Percentiles rank a stretch among this genome's conserved stretches.
phyloP scores from a whole-genome alignment of 768 basidiomycete species.

The Boletus coccyginus region DNA sequence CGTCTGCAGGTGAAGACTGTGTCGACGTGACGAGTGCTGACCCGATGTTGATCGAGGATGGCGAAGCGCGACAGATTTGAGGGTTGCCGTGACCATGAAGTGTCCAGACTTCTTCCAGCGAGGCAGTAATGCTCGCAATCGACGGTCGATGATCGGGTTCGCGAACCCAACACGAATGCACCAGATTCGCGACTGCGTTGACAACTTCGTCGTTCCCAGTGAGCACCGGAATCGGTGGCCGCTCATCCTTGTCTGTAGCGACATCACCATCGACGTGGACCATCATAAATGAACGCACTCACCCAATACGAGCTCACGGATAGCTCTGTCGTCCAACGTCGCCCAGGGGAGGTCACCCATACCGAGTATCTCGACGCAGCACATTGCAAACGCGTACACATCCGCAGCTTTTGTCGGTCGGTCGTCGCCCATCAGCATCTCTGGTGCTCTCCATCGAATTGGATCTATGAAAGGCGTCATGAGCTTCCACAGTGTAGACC shows the following conservation, averaged over 20 bases:
- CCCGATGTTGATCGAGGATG: neutral
- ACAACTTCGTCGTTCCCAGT: conserved; percentile 33
- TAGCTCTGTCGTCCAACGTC: conserved; percentile 46
- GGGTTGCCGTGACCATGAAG: conserved; percentile 28
- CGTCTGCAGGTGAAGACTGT: conserved; percentile 21
- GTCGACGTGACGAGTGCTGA: neutral
- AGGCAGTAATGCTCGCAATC: conserved; percentile 48
- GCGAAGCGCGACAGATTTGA: neutral
- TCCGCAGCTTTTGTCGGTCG: conserved; percentile 55
- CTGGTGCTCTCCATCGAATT: conserved; percentile 70
- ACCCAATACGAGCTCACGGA: conserved; percentile 53
- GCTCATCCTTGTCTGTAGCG: conserved; percentile 44
- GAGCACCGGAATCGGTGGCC: conserved; percentile 45
- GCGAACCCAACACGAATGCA: conserved; percentile 56
- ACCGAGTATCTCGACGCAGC: conserved; percentile 60
- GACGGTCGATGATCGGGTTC: conserved; percentile 50
- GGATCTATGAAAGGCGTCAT: conserved; percentile 44
- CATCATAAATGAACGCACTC: conserved; percentile 13
- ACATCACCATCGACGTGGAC: conserved; percentile 17
- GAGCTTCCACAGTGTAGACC: neutral
- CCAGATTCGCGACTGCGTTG: conserved; percentile 38
- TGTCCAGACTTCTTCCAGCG: conserved; percentile 45
- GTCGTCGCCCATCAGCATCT: conserved; percentile 51
- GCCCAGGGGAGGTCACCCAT: conserved; percentile 64
- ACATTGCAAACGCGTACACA: conserved; percentile 68